phyloP scores from a whole-genome alignment of 129 eudicot species.

The Escallonia rubra region DNA sequence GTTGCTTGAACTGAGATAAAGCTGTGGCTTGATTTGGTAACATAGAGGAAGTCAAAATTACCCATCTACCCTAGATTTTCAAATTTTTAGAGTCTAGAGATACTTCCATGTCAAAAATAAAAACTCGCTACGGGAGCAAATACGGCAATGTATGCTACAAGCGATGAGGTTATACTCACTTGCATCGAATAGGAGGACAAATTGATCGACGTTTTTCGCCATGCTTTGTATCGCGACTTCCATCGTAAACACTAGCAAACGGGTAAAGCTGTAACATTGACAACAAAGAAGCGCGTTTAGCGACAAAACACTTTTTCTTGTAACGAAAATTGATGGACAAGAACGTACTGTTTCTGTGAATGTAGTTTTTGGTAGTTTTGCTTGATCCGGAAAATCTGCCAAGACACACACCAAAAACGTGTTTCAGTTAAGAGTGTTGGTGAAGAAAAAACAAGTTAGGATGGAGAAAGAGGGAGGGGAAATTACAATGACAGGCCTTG shows the following conservation, averaged over 20 bases:
- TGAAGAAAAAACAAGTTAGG: not conserved
- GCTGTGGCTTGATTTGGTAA: constrained; percentile 18
- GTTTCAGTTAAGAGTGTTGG: not conserved
- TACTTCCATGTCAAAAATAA: not conserved
- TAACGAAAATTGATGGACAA: no score
- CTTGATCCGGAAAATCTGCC: constrained; percentile 80
- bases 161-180: constrained; percentile 43
- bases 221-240: constrained; percentile 96
- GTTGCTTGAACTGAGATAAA: constrained; percentile 37
- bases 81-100: not conserved
- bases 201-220: constrained; percentile 77
- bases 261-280: constrained; percentile 55
- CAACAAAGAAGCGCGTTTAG: not conserved
- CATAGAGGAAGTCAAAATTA: not conserved
- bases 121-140: not conserved
- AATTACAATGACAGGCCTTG: constrained; percentile 78
- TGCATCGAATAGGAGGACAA: constrained; percentile 88
- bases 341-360: constrained; percentile 83
- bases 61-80: not conserved
- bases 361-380: constrained; percentile 90
- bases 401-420: not conserved
- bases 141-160: no score
- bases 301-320: not conserved
- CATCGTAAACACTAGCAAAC: constrained; percentile 89
- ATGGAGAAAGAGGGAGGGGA: not conserved